These are phyloP conservation scores for Beverwykella pulmonaria DNA, from an alignment of 495 filamentous ascomycete genomes.

Conservation along the genomic window DNA sequence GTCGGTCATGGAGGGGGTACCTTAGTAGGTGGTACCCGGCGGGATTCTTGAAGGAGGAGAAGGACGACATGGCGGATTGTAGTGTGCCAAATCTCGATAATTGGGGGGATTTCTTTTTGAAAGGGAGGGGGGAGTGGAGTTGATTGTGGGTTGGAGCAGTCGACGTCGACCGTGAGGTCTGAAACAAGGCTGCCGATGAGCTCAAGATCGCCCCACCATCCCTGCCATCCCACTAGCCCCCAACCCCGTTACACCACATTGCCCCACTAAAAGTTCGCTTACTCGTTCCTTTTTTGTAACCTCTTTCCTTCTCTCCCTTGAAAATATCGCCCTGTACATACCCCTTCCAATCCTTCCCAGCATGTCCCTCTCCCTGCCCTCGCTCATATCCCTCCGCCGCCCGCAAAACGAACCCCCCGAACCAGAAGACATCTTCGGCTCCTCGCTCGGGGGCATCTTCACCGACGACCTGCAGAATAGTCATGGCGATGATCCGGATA, in stretches of 20 bases:
- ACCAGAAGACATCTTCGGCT: slow-evolving; percentile 69
- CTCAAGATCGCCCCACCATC: not conserved
- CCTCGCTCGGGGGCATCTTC: slow-evolving; percentile 71
- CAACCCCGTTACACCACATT: not conserved
- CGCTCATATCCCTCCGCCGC: slow-evolving; percentile 19
- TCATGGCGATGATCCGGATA: slow-evolving; percentile 72
- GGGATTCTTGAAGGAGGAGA: slow-evolving; percentile 57
- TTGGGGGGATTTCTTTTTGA: too few relatives aligned
- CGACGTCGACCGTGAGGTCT: not conserved
- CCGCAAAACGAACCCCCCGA: slow-evolving; percentile 4
- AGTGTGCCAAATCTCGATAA: too few relatives aligned
- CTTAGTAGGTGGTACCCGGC: slow-evolving; percentile 78
- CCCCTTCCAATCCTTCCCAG: too few relatives aligned
- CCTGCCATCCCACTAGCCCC: not conserved
- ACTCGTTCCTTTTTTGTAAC: too few relatives aligned
- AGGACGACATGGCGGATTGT: slow-evolving; percentile 48
- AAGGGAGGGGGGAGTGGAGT: too few relatives aligned
- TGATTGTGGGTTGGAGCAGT: not conserved
- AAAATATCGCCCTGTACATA: too few relatives aligned
- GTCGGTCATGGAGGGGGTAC: slow-evolving; percentile 47
- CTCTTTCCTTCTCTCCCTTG: too few relatives aligned
- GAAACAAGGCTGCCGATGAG: not conserved
- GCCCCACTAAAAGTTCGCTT: not conserved
- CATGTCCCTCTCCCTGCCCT: slow-evolving; percentile 18
- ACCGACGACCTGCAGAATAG: slow-evolving; percentile 71